Evolutionary conservation across 129 eudicot genomes (phyloP).

Genomic region (Mikania micrantha): DNA sequence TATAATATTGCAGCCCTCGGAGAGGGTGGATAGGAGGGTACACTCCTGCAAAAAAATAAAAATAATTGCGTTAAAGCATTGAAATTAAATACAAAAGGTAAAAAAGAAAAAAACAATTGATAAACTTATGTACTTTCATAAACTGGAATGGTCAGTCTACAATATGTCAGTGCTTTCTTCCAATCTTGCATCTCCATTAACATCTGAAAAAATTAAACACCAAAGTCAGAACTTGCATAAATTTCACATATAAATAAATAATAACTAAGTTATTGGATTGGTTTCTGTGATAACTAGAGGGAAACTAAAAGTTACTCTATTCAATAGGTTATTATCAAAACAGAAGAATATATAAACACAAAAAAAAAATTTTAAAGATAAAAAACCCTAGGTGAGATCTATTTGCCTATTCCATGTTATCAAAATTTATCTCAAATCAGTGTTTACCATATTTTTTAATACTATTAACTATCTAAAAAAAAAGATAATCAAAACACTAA

Average conservation of each 20-base stretch:
- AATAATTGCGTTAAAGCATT: background rate
- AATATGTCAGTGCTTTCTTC: constrained; percentile 65
- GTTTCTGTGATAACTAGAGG: too few species aligned
- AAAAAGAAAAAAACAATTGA: background rate
- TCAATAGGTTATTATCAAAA: background rate
- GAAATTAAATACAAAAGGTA: background rate
- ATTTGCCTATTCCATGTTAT: background rate
- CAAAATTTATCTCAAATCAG: background rate
- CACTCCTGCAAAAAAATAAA: constrained; percentile 44
- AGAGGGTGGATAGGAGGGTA: constrained; percentile 75
- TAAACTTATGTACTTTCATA: constrained; percentile 57
- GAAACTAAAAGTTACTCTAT: background rate
- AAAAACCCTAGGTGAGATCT: background rate
- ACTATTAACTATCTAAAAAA: background rate
- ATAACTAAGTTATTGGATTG: background rate
- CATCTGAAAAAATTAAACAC: constrained; percentile 38
- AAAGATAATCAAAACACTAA: background rate
- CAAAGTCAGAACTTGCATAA: background rate
- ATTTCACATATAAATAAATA: background rate
- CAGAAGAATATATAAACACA: background rate
- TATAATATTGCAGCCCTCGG: constrained; percentile 79
- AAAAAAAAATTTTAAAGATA: background rate
- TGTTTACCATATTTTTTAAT: background rate
- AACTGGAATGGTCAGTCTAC: constrained; percentile 69
- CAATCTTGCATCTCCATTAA: constrained; percentile 74